Conservation (phyloP, 257 asterid genomes). For the Solanum paucissectum region DNA sequence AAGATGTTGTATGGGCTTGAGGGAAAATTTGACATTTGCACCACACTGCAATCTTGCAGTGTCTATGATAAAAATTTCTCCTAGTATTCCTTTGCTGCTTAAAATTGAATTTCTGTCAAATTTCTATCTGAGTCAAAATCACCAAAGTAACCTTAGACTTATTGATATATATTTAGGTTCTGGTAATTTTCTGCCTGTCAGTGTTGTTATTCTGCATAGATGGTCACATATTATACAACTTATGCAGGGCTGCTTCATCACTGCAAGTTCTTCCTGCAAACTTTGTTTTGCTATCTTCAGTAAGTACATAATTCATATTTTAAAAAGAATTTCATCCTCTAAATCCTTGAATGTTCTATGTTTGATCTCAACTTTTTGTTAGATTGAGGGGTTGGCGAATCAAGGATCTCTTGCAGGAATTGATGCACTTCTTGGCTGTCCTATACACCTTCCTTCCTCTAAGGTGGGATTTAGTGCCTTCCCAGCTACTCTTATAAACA, state of each 20-base stretch:
- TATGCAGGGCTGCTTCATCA: constrained; percentile 51
- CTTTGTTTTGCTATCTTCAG: constrained; percentile 59
- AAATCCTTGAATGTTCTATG: constrained; percentile 2
- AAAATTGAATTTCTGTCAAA: background rate
- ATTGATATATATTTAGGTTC: background rate
- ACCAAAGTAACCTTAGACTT: background rate
- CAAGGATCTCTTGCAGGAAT: constrained; percentile 84
- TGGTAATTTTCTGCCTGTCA: background rate
- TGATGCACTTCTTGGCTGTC: constrained; percentile 94
- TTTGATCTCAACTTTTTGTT: constrained; percentile 8
- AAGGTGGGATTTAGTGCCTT: constrained; percentile 37
- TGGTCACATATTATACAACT: background rate
- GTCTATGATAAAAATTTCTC: background rate
- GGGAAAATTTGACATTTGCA: background rate
- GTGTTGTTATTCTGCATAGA: background rate
- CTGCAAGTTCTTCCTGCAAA: constrained; percentile 72
- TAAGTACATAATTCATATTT: constrained; percentile 29
- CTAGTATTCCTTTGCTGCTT: background rate
- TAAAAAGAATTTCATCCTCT: background rate
- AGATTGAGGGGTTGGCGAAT: constrained; percentile 72
- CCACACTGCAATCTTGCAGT: background rate
- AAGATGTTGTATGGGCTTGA: background rate
- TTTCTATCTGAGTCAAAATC: background rate
- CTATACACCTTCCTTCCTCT: constrained; percentile 76
- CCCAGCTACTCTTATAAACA: background rate